These are phyloP conservation scores for Fusarium hainanense DNA, from an alignment of 2,329 filamentous ascomycete genomes.

Conservation along the genomic window DNA sequence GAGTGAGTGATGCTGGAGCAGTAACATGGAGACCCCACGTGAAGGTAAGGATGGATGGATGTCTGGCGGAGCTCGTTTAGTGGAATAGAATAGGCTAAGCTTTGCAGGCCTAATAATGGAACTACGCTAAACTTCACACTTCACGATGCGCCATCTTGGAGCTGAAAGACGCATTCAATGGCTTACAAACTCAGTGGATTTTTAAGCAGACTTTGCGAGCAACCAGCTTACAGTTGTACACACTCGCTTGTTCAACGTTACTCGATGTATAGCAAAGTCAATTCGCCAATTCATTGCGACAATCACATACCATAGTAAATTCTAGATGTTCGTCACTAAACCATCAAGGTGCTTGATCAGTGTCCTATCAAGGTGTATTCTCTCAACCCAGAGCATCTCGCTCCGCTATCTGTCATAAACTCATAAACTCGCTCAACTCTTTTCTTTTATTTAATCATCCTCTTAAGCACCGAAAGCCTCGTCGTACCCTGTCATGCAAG, in stretches of 20 bases:
- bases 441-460: neutral
- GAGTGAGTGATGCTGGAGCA: neutral
- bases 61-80: too few species aligned
- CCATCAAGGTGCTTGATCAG: conserved; percentile 40
- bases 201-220: neutral
- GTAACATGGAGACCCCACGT: neutral
- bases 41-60: neutral
- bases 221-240: neutral
- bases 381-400: conserved; percentile 10
- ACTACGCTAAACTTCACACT: conserved; percentile 4
- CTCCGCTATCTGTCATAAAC: conserved; percentile 31
- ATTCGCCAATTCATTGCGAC: conserved; percentile 29
- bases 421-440: conserved; percentile 5
- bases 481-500: conserved; percentile 78
- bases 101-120: neutral
- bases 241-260: neutral
- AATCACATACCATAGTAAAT: neutral
- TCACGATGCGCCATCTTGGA: neutral
- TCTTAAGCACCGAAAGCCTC: conserved; percentile 69
- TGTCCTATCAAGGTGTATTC: conserved; percentile 42
- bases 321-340: conserved; percentile 28
- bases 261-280: neutral
- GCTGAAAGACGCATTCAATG: neutral
- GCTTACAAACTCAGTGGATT: neutral
- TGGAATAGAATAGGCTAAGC: neutral